Evolutionary conservation across 2,329 filamentous ascomycete genomes (phyloP), one percentile per base, ranked within the genome.

Genomic region (Colletotrichum lentis): DNA sequence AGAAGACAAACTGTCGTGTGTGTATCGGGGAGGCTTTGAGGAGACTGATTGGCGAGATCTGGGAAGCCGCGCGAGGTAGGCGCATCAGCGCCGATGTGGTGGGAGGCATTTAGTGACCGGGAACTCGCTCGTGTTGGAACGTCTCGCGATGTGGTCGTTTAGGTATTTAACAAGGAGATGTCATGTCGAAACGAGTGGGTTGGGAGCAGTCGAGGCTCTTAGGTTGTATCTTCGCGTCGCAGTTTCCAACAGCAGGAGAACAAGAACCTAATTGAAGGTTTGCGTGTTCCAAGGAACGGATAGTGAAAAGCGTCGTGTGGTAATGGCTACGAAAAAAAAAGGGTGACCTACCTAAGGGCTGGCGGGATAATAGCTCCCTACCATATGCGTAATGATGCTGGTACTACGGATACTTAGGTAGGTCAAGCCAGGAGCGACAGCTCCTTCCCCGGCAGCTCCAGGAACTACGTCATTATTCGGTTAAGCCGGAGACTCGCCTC

Each of bases 21-120:
- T 53, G 54, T 69, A 58, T 14, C 24, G 64, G 54, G 16, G 50
- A 22, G n/a, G 27, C 16, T 16, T 70, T 70, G 44, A 64, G 6
- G n/a, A 70, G 6, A 20, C 57, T 50, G 0, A 27, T 47, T 18
- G 67, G 22, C n/a, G 46, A 20, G 6, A 46, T 62, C 39, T 58
- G 64, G 27, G 31, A 54, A 16, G 31, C 46, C 31, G 46, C 67
- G 64, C 67, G 67, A 27, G 63, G 37, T 3, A 69, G 31, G 64
- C 67, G 67, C 64, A 53, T 54, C 58, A 69, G 46, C 67, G 67
- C 63, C 41, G 67, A 67, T 44, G 67, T 57, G 20, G 58, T 67
- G 16, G 67, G 53, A 69, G 64, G 57, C 67, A 69, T 69, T 69
- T 63, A 62, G 49, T 57, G 56, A 41, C 56, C 49, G 62, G n/a